phyloP scores from a whole-genome alignment of 257 asterid species.

The Solanum chmielewskii region DNA sequence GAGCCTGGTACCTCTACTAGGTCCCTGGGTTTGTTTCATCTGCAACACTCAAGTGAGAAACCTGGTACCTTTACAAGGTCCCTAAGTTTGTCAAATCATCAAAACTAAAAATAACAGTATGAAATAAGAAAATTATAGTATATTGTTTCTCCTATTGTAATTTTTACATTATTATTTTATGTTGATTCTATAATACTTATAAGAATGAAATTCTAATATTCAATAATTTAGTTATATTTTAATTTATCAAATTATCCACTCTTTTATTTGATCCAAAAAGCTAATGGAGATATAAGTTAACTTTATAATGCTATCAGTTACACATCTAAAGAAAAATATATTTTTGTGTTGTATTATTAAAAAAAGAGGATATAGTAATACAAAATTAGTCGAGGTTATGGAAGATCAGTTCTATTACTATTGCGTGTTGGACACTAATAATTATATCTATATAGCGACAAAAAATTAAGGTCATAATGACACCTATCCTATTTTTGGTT shows the following conservation, averaged over 20 bases:
- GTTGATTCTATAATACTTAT: not conserved
- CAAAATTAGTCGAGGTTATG: not conserved
- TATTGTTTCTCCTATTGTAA: not conserved
- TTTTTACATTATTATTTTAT: not conserved
- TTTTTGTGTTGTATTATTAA: not conserved
- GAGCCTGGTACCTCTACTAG: no score
- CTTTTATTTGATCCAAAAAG: not conserved
- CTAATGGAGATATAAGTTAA: no score
- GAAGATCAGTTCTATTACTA: no score
- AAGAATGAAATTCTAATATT: not conserved
- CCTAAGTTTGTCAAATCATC: no score
- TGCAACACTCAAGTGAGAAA: no score
- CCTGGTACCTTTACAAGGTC: no score
- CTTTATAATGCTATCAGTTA: no score
- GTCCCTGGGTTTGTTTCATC: no score
- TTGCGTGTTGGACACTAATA: not conserved
- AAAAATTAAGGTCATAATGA: no score
- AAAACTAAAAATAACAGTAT: not conserved
- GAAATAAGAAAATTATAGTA: not conserved
- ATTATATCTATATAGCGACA: no score
- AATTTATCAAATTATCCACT: not conserved
- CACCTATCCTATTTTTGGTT: no score
- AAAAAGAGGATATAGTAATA: no score
- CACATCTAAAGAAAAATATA: not conserved
- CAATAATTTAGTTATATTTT: not conserved